These are phyloP conservation scores for Aspergillus alliaceus DNA, from an alignment of 2,329 filamentous ascomycete species.

Conservation along the genomic window DNA sequence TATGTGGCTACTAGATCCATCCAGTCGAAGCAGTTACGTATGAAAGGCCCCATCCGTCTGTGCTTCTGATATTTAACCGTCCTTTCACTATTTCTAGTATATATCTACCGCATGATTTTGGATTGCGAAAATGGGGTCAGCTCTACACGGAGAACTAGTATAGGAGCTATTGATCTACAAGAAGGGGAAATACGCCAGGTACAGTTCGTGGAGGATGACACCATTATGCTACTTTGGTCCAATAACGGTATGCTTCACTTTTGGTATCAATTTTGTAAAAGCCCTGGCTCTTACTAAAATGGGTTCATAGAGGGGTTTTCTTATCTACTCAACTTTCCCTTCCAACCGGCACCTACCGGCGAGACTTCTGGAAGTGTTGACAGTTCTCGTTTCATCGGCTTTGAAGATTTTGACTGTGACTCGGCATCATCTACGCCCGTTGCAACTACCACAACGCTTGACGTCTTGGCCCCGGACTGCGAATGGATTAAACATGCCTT, in stretches of 20 bases:
- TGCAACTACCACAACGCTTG: conserved; percentile 12
- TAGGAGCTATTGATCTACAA: conserved; percentile 34
- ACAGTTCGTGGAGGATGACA: conserved; percentile 66
- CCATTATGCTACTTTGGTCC: conserved; percentile 60
- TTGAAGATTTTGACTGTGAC: conserved; percentile 16
- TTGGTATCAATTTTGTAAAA: background rate
- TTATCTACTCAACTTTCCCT: conserved; percentile 37
- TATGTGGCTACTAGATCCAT: conserved; percentile 36
- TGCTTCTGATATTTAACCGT: background rate
- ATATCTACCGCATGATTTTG: conserved; percentile 56
- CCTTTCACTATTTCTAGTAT: conserved; percentile 46
- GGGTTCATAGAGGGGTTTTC: conserved; percentile 22
- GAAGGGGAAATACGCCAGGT: conserved; percentile 54
- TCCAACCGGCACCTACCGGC: conserved; percentile 19
- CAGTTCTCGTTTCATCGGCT: conserved; percentile 20
- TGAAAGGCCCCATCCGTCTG: conserved; percentile 5
- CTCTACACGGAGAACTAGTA: conserved; percentile 34
- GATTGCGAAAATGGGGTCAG: conserved; percentile 62
- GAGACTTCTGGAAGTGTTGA: conserved; percentile 7
- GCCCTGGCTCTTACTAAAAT: background rate
- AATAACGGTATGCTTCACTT: conserved; percentile 27
- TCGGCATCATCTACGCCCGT: conserved; percentile 14
- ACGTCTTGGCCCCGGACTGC: conserved; percentile 19
- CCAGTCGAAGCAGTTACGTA: conserved; percentile 35
- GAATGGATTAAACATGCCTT: conserved; percentile 50